These are phyloP conservation scores for Suillus discolor DNA, from an alignment of 768 basidiomycete species.

Conservation along the genomic window DNA sequence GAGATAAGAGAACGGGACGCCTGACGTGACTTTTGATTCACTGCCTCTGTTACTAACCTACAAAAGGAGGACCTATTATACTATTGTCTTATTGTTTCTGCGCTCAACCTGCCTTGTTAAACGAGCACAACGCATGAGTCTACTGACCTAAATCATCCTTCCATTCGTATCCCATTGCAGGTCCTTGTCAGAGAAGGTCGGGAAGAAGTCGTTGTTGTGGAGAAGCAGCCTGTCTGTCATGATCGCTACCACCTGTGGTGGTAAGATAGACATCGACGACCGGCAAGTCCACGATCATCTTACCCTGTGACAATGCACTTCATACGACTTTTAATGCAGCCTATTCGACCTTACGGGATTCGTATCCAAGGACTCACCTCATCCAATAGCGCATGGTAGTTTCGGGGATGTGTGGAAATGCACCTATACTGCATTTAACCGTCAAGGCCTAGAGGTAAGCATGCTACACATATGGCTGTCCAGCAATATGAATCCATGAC, in stretches of 20 bases:
- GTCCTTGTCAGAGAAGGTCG: background rate
- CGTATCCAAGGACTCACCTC: background rate
- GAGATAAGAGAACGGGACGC: no score
- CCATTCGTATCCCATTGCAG: background rate
- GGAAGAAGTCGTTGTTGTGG: background rate
- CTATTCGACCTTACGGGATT: constrained; percentile 6
- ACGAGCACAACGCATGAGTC: background rate
- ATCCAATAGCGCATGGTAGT: constrained; percentile 9
- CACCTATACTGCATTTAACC: background rate
- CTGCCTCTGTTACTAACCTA: no score
- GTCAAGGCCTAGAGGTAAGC: background rate
- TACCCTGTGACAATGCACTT: background rate
- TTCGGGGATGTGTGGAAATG: constrained; percentile 14
- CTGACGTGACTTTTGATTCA: no score
- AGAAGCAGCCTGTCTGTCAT: background rate
- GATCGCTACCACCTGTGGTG: background rate
- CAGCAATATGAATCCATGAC: background rate
- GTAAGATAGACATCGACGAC: background rate
- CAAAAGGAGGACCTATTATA: no score
- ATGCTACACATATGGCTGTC: background rate
- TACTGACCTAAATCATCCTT: background rate
- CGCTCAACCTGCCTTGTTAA: no score
- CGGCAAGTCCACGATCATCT: background rate
- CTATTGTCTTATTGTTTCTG: no score
- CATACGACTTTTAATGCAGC: background rate